Evolutionary conservation across 306 rosid species (phyloP).

Genomic region (Echinosophora koreensis): DNA sequence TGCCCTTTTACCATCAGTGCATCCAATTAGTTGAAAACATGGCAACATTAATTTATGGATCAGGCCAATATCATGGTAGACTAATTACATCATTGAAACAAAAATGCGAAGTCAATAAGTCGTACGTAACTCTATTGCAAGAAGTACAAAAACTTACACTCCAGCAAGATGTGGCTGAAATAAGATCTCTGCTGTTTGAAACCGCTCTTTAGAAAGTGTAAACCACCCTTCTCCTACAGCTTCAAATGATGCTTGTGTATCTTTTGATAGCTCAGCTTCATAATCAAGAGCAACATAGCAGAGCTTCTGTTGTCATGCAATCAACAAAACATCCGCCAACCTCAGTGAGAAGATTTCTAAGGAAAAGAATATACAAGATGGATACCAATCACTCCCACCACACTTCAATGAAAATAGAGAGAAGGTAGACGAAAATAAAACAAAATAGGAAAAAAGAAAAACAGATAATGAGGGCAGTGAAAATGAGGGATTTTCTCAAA

Average conservation of each 20-base stretch:
- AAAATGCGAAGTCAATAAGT: background rate
- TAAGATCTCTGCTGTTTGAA: slow-evolving; percentile 88
- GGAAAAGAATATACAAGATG: slow-evolving; percentile 19
- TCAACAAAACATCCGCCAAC: slow-evolving; percentile 45
- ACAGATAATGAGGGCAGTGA: background rate
- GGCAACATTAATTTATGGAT: background rate
- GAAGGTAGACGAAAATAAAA: background rate
- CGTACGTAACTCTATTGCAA: background rate
- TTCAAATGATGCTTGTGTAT: slow-evolving; percentile 75
- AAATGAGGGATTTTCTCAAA: background rate
- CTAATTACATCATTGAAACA: slow-evolving; percentile 13
- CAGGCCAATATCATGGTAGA: slow-evolving; percentile 24
- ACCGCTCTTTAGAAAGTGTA: slow-evolving; percentile 86
- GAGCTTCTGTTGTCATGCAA: slow-evolving; percentile 63
- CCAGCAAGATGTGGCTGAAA: slow-evolving; percentile 87
- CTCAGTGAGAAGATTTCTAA: slow-evolving; percentile 31
- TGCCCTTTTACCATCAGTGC: slow-evolving; percentile 13
- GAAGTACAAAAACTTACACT: slow-evolving; percentile 64
- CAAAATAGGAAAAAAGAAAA: too few species aligned
- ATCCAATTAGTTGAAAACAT: slow-evolving; percentile 23
- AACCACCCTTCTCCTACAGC: slow-evolving; percentile 74
- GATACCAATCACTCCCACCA: slow-evolving; percentile 23
- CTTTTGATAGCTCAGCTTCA: slow-evolving; percentile 78
- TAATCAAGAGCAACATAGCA: slow-evolving; percentile 91
- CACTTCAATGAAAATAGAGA: background rate